phyloP scores from a whole-genome alignment of 2,329 filamentous ascomycete species.

The Diaporthe longicolla region DNA sequence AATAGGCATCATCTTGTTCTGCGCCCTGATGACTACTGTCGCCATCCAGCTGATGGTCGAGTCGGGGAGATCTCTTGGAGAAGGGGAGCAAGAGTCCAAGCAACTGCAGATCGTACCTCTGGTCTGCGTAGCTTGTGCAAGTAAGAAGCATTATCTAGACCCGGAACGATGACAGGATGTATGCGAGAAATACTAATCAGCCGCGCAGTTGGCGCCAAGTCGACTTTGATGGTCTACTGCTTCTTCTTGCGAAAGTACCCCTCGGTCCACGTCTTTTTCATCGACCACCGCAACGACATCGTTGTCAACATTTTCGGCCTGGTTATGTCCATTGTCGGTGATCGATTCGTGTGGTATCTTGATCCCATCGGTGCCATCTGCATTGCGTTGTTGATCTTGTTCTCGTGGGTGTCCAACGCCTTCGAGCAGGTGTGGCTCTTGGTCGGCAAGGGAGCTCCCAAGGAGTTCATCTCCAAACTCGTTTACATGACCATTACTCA shows the following conservation, averaged over 20 bases:
- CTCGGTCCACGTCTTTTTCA: slow-evolving; percentile 69
- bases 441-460: slow-evolving; percentile 72
- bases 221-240: slow-evolving; percentile 67
- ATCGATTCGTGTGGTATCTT: slow-evolving; percentile 70
- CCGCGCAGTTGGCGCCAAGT: slow-evolving; percentile 64
- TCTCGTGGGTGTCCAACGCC: slow-evolving; percentile 73
- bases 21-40: slow-evolving; percentile 76
- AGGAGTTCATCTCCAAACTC: slow-evolving; percentile 68
- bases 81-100: slow-evolving; percentile 57
- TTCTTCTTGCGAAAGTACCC: slow-evolving; percentile 67
- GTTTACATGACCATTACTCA: slow-evolving; percentile 70
- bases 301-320: slow-evolving; percentile 69
- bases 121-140: slow-evolving; percentile 67
- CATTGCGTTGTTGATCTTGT: slow-evolving; percentile 72
- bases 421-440: slow-evolving; percentile 74
- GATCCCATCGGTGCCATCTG: slow-evolving; percentile 73
- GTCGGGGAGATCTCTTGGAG: slow-evolving; percentile 66
- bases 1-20: slow-evolving; percentile 76
- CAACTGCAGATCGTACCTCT: slow-evolving; percentile 68
- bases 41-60: slow-evolving; percentile 74
- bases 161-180: no score
- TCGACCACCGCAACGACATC: slow-evolving; percentile 71
- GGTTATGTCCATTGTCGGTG: slow-evolving; percentile 68
- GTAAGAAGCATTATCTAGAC: slow-evolving; percentile 53
- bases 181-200: not conserved